Conservation (phyloP, 352 stramenopile genomes). For the Thalassiosira hispida region DNA sequence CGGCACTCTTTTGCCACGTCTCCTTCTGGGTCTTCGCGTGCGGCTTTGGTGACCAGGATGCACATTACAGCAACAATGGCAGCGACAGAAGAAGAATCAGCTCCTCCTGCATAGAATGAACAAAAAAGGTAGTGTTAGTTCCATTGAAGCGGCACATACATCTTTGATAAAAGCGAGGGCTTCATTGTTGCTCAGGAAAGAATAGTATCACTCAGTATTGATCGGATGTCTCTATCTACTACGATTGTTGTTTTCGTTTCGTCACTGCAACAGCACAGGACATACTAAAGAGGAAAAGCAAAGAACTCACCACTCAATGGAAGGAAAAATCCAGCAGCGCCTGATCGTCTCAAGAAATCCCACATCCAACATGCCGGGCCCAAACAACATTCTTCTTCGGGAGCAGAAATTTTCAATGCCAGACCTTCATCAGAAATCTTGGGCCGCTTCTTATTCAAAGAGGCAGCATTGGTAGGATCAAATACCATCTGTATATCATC, state of each 20-base stretch:
- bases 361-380: conserved; percentile 98
- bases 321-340: conserved; percentile 93
- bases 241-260: conserved; percentile 43
- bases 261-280: conserved; percentile 41
- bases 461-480: neutral
- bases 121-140: neutral
- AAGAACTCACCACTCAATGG: conserved; percentile 86
- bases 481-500: conserved; percentile 34
- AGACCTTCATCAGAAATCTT: conserved; percentile 59
- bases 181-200: conserved; percentile 37
- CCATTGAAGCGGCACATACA: neutral
- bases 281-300: neutral
- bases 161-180: neutral
- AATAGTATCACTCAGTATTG: conserved; percentile 48
- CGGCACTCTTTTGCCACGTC: conserved; percentile 85
- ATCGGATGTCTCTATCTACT: conserved; percentile 63
- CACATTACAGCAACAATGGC: conserved; percentile 98
- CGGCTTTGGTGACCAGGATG: conserved; percentile 90
- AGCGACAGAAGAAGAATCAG: conserved; percentile 95
- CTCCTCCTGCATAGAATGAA: conserved; percentile 84
- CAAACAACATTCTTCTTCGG: conserved; percentile 97
- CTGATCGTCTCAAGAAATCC: conserved; percentile 95
- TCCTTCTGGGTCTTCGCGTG: conserved; percentile 87
- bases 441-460: conserved; percentile 15
- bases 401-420: conserved; percentile 86